phyloP scores from a whole-genome alignment of 352 stramenopile genomes.

The Pelagophyceae sp. region DNA sequence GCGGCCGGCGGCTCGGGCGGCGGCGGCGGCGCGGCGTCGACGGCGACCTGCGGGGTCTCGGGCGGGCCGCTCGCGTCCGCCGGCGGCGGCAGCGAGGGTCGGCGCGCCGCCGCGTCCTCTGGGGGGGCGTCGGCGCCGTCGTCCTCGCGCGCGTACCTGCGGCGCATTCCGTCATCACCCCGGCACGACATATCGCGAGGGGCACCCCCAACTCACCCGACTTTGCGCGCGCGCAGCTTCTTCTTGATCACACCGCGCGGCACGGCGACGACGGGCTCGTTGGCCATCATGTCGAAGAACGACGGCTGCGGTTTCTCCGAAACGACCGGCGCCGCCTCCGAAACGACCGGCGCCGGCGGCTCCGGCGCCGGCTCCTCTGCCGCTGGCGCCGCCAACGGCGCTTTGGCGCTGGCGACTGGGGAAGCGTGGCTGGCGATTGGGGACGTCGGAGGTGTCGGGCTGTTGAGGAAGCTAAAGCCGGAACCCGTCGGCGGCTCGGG shows the following conservation, averaged over 20 bases:
- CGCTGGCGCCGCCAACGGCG: neutral
- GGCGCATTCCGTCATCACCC: too few relatives aligned
- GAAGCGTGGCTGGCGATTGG: too few relatives aligned
- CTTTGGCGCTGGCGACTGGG: too few relatives aligned
- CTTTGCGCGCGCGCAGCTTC: slow-evolving; percentile 7
- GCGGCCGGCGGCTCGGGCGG: too few relatives aligned
- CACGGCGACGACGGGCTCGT: neutral
- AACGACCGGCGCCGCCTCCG: too few relatives aligned
- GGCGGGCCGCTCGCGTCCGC: neutral
- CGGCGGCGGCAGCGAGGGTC: neutral
- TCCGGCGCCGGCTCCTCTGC: neutral
- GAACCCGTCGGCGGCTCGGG: neutral
- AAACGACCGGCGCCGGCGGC: neutral
- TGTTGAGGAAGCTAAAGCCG: slow-evolving; percentile 6
- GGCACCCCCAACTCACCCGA: too few relatives aligned
- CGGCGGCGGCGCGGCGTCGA: neutral
- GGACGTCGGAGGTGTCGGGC: too few relatives aligned
- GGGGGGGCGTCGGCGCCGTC: neutral
- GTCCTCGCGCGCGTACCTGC: slow-evolving; percentile 15
- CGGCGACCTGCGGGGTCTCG: neutral
- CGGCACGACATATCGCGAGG: too few relatives aligned
- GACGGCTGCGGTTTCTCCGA: neutral
- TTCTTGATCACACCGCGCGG: neutral
- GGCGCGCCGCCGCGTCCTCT: neutral
- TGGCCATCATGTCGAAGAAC: neutral